These are phyloP conservation scores for Aspergillus ruber DNA, from an alignment of 2,329 filamentous ascomycete species.

Conservation along the genomic window DNA sequence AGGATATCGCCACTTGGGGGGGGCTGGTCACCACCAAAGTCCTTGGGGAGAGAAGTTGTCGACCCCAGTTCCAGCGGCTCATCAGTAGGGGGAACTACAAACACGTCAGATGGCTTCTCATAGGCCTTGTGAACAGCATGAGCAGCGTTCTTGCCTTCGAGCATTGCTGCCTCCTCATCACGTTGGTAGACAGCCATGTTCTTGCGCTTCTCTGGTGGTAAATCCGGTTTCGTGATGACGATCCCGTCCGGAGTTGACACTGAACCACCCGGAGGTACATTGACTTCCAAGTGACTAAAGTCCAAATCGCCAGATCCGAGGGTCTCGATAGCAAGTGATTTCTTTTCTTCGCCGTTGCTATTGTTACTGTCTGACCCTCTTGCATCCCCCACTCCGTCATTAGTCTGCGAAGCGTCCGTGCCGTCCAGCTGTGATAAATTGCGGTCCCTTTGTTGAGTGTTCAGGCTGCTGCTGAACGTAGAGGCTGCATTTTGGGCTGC, in stretches of 20 bases:
- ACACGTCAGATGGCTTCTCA: conserved; percentile 33
- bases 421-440: conserved; percentile 24
- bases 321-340: conserved; percentile 76
- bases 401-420: conserved; percentile 23
- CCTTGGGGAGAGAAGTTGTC: conserved; percentile 21
- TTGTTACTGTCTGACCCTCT: conserved; percentile 12
- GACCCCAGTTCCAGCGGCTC: conserved; percentile 28
- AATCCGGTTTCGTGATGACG: conserved; percentile 30
- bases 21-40: conserved; percentile 53
- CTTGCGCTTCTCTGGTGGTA: conserved; percentile 26
- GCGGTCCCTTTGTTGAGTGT: conserved; percentile 44
- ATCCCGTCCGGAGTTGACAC: conserved; percentile 34
- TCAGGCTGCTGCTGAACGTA: conserved; percentile 61
- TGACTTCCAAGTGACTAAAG: conserved; percentile 78
- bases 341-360: conserved; percentile 43
- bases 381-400: conserved; percentile 20
- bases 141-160: conserved; percentile 54
- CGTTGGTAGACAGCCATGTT: conserved; percentile 31
- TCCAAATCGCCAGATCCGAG: conserved; percentile 84
- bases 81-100: conserved; percentile 36
- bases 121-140: conserved; percentile 59
- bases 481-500: conserved; percentile 88
- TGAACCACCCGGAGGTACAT: conserved; percentile 26
- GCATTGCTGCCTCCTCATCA: conserved; percentile 51
- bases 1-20: conserved; percentile 60